Evolutionary conservation across 2,329 filamentous ascomycete species (phyloP).

Genomic region (Fusarium globosum): DNA sequence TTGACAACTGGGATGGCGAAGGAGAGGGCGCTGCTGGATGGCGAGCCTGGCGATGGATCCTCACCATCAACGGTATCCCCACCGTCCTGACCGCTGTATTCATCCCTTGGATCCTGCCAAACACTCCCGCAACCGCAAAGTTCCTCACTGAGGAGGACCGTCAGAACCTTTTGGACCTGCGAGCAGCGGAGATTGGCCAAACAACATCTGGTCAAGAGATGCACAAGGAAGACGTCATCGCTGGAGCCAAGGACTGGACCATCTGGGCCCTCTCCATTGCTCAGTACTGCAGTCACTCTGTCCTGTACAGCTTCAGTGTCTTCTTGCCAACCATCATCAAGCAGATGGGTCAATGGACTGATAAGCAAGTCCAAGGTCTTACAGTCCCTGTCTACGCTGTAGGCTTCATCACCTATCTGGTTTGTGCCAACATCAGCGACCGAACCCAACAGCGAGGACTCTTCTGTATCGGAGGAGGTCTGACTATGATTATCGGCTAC

Average conservation of each 20-base stretch:
- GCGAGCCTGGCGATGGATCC: constrained; percentile 75
- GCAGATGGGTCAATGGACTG: constrained; percentile 66
- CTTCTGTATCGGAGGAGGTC: constrained; percentile 63
- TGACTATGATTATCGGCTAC: constrained; percentile 67
- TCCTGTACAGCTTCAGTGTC: constrained; percentile 75
- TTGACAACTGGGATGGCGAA: constrained; percentile 39
- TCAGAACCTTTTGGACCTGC: constrained; percentile 63
- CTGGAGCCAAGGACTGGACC: constrained; percentile 66
- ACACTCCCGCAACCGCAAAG: constrained; percentile 66
- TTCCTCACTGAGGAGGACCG: constrained; percentile 37
- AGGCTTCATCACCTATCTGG: constrained; percentile 70
- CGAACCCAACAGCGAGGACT: constrained; percentile 65
- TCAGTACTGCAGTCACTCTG: constrained; percentile 71
- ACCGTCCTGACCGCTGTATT: constrained; percentile 63
- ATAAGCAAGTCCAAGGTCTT: constrained; percentile 70
- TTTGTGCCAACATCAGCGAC: constrained; percentile 68
- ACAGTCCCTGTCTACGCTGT: constrained; percentile 76
- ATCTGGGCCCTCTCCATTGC: constrained; percentile 69
- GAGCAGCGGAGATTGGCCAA: constrained; percentile 58
- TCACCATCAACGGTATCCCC: constrained; percentile 63
- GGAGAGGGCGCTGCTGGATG: constrained; percentile 65
- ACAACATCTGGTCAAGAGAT: constrained; percentile 39
- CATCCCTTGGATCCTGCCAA: constrained; percentile 67
- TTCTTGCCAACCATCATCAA: constrained; percentile 77
- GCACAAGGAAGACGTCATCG: constrained; percentile 44